Conservation (phyloP, 768 basidiomycete genomes). For the Chalciporus sphaerocephalus region DNA sequence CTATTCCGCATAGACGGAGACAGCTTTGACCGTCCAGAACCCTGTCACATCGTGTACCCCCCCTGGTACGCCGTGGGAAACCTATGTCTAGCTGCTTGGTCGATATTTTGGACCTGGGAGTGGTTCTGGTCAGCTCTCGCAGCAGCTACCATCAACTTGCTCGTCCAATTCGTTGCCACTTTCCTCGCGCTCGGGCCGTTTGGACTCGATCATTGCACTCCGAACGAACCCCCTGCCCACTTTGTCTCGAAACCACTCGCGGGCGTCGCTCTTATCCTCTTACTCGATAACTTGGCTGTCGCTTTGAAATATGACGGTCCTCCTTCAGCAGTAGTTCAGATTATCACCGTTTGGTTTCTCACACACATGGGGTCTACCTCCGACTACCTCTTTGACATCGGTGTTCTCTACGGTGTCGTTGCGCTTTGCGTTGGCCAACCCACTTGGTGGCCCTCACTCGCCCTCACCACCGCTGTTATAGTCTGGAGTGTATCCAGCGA, state of each 20-base stretch:
- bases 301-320: neutral
- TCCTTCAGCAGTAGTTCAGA: neutral
- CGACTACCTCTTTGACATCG: neutral
- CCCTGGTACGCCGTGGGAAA: constrained; percentile 32
- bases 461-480: neutral
- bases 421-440: constrained; percentile 1
- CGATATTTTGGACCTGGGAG: constrained; percentile 29
- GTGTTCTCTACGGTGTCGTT: constrained; percentile 1
- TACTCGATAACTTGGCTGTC: constrained; percentile 3
- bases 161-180: constrained; percentile 29
- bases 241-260: constrained; percentile 40
- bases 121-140: constrained; percentile 27
- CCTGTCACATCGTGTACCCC: constrained; percentile 24
- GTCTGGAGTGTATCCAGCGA: neutral
- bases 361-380: neutral
- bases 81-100: constrained; percentile 33
- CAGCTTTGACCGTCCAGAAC: constrained; percentile 8
- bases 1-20: neutral
- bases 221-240: constrained; percentile 32
- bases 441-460: constrained; percentile 1
- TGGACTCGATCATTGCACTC: neutral
- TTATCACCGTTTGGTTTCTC: neutral
- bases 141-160: constrained; percentile 31
- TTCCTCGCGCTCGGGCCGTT: constrained; percentile 26
- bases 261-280: constrained; percentile 32